A percentile compares a stretch with the other conserved stretches of the same genome.
phyloP scores from a whole-genome alignment of 225 moss, liverwort and hornwort species.

The Polytrichum formosum region DNA sequence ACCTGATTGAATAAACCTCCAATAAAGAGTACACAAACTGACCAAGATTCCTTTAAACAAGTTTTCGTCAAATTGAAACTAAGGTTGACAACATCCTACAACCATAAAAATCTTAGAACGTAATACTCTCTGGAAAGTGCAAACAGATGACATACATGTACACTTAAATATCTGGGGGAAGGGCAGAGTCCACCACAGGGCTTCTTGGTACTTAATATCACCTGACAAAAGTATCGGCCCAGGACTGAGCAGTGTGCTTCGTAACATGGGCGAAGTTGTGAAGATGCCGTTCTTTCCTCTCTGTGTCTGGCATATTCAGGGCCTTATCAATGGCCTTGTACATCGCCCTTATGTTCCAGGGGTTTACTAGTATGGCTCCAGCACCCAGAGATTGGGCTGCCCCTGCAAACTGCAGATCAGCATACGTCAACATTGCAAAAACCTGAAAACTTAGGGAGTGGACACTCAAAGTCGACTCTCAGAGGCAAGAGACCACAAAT shows the following conservation, averaged over 20 bases:
- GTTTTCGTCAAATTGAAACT: too few relatives aligned
- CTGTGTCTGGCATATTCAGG: slow-evolving; percentile 66
- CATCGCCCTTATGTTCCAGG: slow-evolving; percentile 86
- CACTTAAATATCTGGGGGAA: not conserved
- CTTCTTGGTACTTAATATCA: slow-evolving; percentile 14
- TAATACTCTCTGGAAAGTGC: not conserved
- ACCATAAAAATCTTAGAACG: not conserved
- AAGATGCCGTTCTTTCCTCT: slow-evolving; percentile 73
- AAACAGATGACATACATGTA: not conserved
- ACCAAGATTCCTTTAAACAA: too few relatives aligned
- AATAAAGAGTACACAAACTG: too few relatives aligned
- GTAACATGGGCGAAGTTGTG: slow-evolving; percentile 79
- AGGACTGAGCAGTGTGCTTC: slow-evolving; percentile 82
- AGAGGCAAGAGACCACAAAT: slow-evolving; percentile 6
- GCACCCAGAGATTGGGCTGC: slow-evolving; percentile 94
- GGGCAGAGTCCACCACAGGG: not conserved
- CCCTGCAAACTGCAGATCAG: slow-evolving; percentile 67
- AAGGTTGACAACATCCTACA: not conserved
- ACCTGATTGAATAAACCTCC: too few relatives aligned
- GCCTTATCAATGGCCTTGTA: slow-evolving; percentile 78
- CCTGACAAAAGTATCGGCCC: slow-evolving; percentile 81
- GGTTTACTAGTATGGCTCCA: slow-evolving; percentile 88
- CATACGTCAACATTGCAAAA: slow-evolving; percentile 9
- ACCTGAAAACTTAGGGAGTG: not conserved
- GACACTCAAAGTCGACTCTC: slow-evolving; percentile 3